Conservation (phyloP, 345 rosid species). For the Corchorus capsularis region DNA sequence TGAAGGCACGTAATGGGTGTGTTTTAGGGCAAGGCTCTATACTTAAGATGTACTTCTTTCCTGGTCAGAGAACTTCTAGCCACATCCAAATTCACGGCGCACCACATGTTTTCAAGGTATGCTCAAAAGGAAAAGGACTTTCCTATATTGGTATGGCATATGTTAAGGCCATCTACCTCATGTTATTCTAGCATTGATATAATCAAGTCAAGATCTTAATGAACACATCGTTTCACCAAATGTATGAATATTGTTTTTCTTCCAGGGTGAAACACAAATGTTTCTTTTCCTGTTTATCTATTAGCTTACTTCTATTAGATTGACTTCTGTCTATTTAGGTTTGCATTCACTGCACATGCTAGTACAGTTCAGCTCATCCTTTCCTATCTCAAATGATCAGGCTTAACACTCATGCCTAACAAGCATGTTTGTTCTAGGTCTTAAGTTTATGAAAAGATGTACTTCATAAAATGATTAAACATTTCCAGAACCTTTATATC, state of each 20-base stretch:
- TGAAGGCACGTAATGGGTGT: slow-evolving; percentile 83
- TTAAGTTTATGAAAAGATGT: too few relatives aligned
- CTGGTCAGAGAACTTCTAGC: slow-evolving; percentile 91
- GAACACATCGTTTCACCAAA: not conserved
- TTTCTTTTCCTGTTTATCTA: not conserved
- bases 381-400: not conserved
- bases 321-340: not conserved
- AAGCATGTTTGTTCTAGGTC: not conserved
- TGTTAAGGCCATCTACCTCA: not conserved
- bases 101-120: slow-evolving; percentile 87
- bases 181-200: not conserved
- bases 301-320: not conserved
- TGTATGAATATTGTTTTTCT: not conserved
- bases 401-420: not conserved
- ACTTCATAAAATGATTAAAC: not conserved
- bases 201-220: not conserved
- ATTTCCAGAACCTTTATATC: not conserved
- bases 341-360: not conserved
- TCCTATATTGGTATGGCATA: slow-evolving; percentile 12
- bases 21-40: slow-evolving; percentile 89
- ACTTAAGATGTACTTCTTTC: slow-evolving; percentile 88
- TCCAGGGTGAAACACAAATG: not conserved
- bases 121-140: slow-evolving; percentile 7
- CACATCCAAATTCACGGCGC: slow-evolving; percentile 87
- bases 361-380: not conserved